Evolutionary conservation across 139 green algal genomes (phyloP).

Genomic region (Auxenochlorella protothecoides): DNA sequence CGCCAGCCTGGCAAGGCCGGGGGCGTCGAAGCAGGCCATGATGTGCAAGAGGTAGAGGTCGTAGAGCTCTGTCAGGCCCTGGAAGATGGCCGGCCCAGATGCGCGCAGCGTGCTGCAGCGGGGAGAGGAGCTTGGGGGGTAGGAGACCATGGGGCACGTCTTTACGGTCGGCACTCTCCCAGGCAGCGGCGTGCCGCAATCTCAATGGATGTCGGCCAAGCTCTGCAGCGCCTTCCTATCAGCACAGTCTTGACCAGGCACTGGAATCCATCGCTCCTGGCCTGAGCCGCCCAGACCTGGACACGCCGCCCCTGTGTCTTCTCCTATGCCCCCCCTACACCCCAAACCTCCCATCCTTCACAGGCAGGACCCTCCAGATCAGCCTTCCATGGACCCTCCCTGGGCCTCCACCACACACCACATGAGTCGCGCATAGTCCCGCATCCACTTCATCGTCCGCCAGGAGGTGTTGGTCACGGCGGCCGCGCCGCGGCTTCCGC

Average conservation of each 20-base stretch:
- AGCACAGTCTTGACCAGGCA: too few relatives aligned
- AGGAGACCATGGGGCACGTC: too few relatives aligned
- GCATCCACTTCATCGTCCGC: constrained; percentile 32
- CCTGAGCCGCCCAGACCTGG: too few relatives aligned
- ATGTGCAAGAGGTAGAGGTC: constrained; percentile 41
- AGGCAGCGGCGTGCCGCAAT: neutral
- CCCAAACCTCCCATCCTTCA: neutral
- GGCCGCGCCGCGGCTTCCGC: neutral
- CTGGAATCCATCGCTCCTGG: too few relatives aligned
- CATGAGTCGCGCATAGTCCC: constrained; percentile 39
- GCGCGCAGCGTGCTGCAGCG: constrained; percentile 23
- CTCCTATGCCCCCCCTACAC: too few relatives aligned
- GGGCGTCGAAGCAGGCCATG: constrained; percentile 26
- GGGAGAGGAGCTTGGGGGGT: too few relatives aligned
- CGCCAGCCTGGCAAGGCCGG: constrained; percentile 18
- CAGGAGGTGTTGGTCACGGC: constrained; percentile 23
- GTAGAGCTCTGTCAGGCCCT: constrained; percentile 33
- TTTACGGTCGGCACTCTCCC: neutral
- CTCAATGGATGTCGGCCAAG: too few relatives aligned
- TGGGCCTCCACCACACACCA: constrained; percentile 3
- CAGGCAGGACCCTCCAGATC: too few relatives aligned
- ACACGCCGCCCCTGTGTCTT: too few relatives aligned
- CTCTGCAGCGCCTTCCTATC: too few relatives aligned
- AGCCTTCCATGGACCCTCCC: too few relatives aligned
- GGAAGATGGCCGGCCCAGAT: constrained; percentile 21